phyloP scores from a whole-genome alignment of 257 asterid species.

The Voacanga thouarsii region DNA sequence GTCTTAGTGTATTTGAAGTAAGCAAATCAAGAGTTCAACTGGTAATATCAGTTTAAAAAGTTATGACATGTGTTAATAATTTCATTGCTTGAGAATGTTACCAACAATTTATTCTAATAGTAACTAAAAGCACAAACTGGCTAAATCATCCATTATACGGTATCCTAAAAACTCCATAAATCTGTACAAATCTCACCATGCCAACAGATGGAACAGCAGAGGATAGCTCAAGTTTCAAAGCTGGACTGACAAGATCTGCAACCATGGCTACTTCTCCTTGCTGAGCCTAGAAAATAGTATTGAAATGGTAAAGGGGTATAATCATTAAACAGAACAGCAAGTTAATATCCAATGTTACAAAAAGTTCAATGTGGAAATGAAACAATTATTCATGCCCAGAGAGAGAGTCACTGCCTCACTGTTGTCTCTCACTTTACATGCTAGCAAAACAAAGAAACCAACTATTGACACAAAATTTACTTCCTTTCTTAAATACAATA shows the following conservation, averaged over 20 bases:
- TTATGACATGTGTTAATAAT: not conserved
- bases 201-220: conserved; percentile 73
- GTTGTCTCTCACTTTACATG: not conserved
- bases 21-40: not conserved
- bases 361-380: not conserved
- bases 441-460: not conserved
- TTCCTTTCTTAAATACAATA: not conserved
- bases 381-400: not conserved
- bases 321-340: not conserved
- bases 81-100: no score
- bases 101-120: not conserved
- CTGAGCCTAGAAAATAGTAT: conserved; percentile 43
- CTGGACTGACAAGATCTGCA: conserved; percentile 77
- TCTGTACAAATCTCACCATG: conserved; percentile 43
- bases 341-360: not conserved
- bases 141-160: not conserved
- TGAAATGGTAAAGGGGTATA: not conserved
- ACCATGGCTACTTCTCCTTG: conserved; percentile 83
- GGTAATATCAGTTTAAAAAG: not conserved
- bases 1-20: not conserved
- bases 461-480: not conserved
- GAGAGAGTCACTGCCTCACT: not conserved
- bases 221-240: conserved; percentile 62
- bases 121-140: not conserved
- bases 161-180: not conserved